phyloP scores from a whole-genome alignment of 345 rosid genomes.

The Gossypioides kirkii region DNA sequence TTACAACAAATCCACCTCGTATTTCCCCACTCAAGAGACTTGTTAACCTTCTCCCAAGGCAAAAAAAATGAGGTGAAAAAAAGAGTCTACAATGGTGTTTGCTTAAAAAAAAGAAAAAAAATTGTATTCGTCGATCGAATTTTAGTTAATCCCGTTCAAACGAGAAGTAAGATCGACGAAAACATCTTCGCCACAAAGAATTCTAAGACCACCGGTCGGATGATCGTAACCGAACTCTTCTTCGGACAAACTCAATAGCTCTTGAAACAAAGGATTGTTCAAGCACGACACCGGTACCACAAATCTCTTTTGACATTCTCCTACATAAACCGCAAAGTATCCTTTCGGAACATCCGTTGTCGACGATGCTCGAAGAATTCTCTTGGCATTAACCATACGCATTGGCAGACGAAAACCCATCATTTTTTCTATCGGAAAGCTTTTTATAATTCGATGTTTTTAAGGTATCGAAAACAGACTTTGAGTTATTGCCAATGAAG shows the following conservation, averaged over 20 bases:
- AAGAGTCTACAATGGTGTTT: background rate
- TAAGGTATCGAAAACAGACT: background rate
- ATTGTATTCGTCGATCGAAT: background rate
- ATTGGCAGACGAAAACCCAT: slow-evolving; percentile 4
- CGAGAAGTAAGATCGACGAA: slow-evolving; percentile 15
- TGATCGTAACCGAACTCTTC: slow-evolving; percentile 39
- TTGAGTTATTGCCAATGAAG: background rate
- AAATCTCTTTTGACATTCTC: slow-evolving; percentile 37
- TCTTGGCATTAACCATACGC: slow-evolving; percentile 1
- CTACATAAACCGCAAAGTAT: slow-evolving; percentile 6
- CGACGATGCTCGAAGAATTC: background rate
- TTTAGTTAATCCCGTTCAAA: background rate
- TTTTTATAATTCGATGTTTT: slow-evolving; percentile 1
- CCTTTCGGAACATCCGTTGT: slow-evolving; percentile 25
- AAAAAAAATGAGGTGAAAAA: background rate
- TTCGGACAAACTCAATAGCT: slow-evolving; percentile 27
- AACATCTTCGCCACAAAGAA: slow-evolving; percentile 32
- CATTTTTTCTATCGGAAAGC: background rate
- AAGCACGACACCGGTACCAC: slow-evolving; percentile 31
- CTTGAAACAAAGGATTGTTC: slow-evolving; percentile 27
- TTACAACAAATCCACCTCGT: background rate
- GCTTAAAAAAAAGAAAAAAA: background rate
- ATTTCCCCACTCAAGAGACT: background rate
- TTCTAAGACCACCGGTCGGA: slow-evolving; percentile 38
- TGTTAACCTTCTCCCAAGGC: background rate